These are phyloP conservation scores for Phytophthora ramorum DNA, from an alignment of 352 stramenopile species.

Conservation along the genomic window DNA sequence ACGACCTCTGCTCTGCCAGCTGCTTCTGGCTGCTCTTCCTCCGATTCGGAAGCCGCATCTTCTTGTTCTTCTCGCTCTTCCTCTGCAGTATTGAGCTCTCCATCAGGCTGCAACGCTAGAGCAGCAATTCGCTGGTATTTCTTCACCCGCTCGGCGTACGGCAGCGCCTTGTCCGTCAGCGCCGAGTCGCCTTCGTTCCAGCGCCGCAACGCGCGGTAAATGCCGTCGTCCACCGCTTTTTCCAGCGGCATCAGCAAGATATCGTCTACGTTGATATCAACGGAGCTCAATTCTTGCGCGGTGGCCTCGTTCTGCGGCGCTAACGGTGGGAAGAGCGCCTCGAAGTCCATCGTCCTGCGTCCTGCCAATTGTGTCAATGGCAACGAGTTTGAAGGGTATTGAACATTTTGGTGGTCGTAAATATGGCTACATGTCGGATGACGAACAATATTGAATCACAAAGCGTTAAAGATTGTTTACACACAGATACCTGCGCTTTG, in stretches of 20 bases:
- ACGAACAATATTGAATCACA: neutral
- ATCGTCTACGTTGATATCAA: constrained; percentile 67
- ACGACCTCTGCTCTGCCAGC: constrained; percentile 27
- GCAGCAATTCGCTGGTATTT: constrained; percentile 67
- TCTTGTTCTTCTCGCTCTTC: constrained; percentile 32
- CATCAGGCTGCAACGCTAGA: constrained; percentile 54
- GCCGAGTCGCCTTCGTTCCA: constrained; percentile 71
- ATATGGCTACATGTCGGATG: constrained; percentile 7
- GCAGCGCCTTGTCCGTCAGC: constrained; percentile 52
- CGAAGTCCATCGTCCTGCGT: constrained; percentile 37
- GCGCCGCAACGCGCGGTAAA: constrained; percentile 62
- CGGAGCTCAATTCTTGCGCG: constrained; percentile 16
- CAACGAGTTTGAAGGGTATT: constrained; percentile 7
- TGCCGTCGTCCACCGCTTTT: constrained; percentile 55
- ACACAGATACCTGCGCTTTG: neutral
- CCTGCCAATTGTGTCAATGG: constrained; percentile 10
- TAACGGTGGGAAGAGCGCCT: constrained; percentile 66
- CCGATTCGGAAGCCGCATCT: constrained; percentile 9
- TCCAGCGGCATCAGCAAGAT: constrained; percentile 60
- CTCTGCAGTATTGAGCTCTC: constrained; percentile 11
- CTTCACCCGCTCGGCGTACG: constrained; percentile 62
- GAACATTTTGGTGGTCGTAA: constrained; percentile 7
- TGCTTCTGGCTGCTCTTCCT: constrained; percentile 18
- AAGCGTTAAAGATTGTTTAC: neutral
- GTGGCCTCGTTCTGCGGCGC: constrained; percentile 20